These are phyloP conservation scores for Penicillium sclerotigenum DNA, from an alignment of 2,329 filamentous ascomycete genomes.

Conservation along the genomic window DNA sequence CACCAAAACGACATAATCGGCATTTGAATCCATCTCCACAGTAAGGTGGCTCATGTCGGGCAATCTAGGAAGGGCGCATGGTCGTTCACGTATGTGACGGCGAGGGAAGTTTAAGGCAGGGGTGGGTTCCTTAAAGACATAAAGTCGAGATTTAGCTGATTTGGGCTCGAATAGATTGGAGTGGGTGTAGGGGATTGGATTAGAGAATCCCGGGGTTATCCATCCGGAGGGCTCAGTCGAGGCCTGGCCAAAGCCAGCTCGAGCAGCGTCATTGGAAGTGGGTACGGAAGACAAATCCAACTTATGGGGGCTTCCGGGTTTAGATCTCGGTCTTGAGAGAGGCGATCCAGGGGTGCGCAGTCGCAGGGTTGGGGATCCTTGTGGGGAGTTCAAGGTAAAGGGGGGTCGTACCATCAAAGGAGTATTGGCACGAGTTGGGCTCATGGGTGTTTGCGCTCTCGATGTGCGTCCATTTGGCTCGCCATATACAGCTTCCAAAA, in stretches of 20 bases:
- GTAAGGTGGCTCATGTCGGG: constrained; percentile 72
- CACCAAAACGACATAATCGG: constrained; percentile 82
- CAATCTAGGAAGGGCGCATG: constrained; percentile 67
- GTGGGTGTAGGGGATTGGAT: constrained; percentile 29
- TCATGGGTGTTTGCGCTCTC: constrained; percentile 66
- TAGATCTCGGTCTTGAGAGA: constrained; percentile 8
- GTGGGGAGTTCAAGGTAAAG: constrained; percentile 28
- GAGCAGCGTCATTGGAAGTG: constrained; percentile 7
- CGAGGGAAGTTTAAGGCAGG: constrained; percentile 57
- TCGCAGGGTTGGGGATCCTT: constrained; percentile 19
- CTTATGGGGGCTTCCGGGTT: constrained; percentile 14
- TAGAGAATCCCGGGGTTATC: constrained; percentile 12
- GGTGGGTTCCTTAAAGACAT: constrained; percentile 53
- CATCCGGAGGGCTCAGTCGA: constrained; percentile 15
- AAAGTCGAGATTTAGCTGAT: constrained; percentile 39
- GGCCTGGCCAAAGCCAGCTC: not conserved
- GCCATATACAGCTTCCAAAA: constrained; percentile 74
- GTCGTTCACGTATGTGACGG: constrained; percentile 62
- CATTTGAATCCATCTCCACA: constrained; percentile 63
- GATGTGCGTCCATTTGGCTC: constrained; percentile 61
- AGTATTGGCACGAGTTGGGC: constrained; percentile 46
- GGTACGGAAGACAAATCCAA: not conserved
- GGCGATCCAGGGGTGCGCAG: constrained; percentile 17
- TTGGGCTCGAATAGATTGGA: constrained; percentile 23
- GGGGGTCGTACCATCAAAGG: constrained; percentile 44